Conservation (phyloP, 2,329 filamentous ascomycete species). For the Didymellaceae sp. region DNA sequence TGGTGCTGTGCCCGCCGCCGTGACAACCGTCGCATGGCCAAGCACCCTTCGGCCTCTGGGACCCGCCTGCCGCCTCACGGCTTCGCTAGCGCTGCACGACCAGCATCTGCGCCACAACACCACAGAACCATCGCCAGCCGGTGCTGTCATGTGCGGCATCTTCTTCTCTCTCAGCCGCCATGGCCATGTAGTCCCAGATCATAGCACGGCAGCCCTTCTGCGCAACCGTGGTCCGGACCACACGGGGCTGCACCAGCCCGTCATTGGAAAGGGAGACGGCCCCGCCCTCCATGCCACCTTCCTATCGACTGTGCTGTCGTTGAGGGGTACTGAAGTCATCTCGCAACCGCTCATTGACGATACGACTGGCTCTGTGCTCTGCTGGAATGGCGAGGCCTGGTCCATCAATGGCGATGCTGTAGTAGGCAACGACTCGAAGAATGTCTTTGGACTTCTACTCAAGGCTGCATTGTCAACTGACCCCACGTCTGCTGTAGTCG, state of each 20-base stretch:
- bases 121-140: constrained; percentile 18
- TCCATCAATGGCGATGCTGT: constrained; percentile 66
- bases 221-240: constrained; percentile 45
- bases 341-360: constrained; percentile 73
- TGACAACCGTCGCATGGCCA: constrained; percentile 23
- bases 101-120: constrained; percentile 17
- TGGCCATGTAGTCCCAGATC: constrained; percentile 31
- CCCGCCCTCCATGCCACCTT: constrained; percentile 62
- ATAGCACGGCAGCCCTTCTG: constrained; percentile 35
- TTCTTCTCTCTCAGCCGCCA: constrained; percentile 56
- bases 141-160: constrained; percentile 53
- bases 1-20: constrained; percentile 20
- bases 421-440: constrained; percentile 78
- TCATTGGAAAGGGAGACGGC: constrained; percentile 12
- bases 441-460: constrained; percentile 68
- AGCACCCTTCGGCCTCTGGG: constrained; percentile 29
- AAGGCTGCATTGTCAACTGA: constrained; percentile 17
- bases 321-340: constrained; percentile 77
- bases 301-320: constrained; percentile 84
- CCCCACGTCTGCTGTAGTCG: constrained; percentile 23
- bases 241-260: constrained; percentile 23
- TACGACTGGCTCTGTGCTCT: constrained; percentile 70
- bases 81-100: constrained; percentile 2
- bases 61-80: constrained; percentile 4
- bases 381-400: constrained; percentile 99